Conservation (phyloP, 1,139 yeast genomes). For the Schwanniomyces etchellsii region DNA sequence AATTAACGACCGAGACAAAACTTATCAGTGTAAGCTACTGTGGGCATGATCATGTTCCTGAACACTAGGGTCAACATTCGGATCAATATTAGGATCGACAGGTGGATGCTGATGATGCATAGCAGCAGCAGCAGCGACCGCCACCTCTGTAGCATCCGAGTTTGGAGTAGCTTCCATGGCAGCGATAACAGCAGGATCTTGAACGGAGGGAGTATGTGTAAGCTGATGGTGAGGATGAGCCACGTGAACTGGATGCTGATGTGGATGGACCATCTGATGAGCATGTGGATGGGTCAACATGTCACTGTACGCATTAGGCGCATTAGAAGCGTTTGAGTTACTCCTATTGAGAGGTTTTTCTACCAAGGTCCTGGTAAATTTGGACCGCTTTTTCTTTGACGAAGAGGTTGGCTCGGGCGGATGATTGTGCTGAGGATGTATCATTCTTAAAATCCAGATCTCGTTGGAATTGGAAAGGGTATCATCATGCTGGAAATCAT, state of each 20-base stretch:
- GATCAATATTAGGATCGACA: slow-evolving; percentile 40
- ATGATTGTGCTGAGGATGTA: slow-evolving; percentile 43
- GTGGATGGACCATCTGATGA: slow-evolving; percentile 4
- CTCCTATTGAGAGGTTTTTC: slow-evolving; percentile 40
- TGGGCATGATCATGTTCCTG: slow-evolving; percentile 41
- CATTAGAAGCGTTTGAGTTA: slow-evolving; percentile 8
- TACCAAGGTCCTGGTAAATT: slow-evolving; percentile 38
- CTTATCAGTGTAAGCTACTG: slow-evolving; percentile 9
- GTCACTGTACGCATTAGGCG: slow-evolving; percentile 2
- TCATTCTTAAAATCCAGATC: slow-evolving; percentile 48
- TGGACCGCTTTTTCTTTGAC: slow-evolving; percentile 33
- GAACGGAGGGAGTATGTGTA: slow-evolving; percentile 23
- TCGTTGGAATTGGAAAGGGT: slow-evolving; percentile 15
- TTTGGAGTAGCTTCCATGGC: slow-evolving; percentile 37
- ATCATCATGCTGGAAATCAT: slow-evolving; percentile 12
- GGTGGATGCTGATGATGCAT: slow-evolving; percentile 20
- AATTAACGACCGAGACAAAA: not conserved
- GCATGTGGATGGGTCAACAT: slow-evolving; percentile 1
- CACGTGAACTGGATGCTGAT: slow-evolving; percentile 9
- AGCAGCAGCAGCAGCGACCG: slow-evolving; percentile 26
- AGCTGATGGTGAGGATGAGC: slow-evolving; percentile 11
- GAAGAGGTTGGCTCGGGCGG: slow-evolving; percentile 37
- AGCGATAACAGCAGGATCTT: slow-evolving; percentile 42
- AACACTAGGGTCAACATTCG: slow-evolving; percentile 42
- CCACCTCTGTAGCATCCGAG: slow-evolving; percentile 14